Conservation (phyloP, 2,329 filamentous ascomycete genomes). For the Anthostomella pinea region DNA sequence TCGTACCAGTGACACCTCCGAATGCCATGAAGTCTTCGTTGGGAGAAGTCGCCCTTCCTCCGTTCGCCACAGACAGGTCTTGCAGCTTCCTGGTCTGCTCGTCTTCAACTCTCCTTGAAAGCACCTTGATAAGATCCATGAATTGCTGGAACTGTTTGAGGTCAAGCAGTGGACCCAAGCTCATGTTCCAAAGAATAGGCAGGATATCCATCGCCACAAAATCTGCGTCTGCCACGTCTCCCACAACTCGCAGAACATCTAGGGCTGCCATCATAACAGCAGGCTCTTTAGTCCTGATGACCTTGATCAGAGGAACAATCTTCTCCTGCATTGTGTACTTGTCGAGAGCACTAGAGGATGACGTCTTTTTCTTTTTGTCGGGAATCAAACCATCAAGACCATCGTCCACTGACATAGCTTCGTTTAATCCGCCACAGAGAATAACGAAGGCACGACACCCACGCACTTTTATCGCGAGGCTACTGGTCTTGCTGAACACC, state of each 20-base stretch:
- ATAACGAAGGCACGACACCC: conserved; percentile 87
- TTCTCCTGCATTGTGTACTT: conserved; percentile 99
- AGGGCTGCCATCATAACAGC: conserved; percentile 95
- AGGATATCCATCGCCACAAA: conserved; percentile 90
- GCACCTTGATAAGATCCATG: conserved; percentile 80
- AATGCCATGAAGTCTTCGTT: conserved; percentile 70
- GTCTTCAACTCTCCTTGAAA: conserved; percentile 78
- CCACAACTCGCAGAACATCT: conserved; percentile 80
- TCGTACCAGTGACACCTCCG: conserved; percentile 61
- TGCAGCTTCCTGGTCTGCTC: conserved; percentile 88
- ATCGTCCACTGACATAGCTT: conserved; percentile 54
- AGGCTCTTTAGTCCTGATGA: conserved; percentile 96
- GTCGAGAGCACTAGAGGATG: conserved; percentile 77
- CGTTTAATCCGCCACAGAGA: conserved; percentile 74
- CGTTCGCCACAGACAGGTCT: conserved; percentile 65
- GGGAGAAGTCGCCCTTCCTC: conserved; percentile 43
- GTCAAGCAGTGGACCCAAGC: conserved; percentile 82
- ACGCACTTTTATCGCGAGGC: conserved; percentile 89
- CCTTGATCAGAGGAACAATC: conserved; percentile 84
- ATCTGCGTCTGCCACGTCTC: conserved; percentile 77
- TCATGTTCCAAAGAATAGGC: conserved; percentile 88
- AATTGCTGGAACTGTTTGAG: conserved; percentile 85
- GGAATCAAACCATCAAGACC: conserved; percentile 71
- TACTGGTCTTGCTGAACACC: conserved; percentile 91
- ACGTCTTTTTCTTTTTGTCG: conserved; percentile 57